Base-by-base conservation (phyloP, 78 protist genomes). In the Dictyostelium brefeldianum region DNA sequence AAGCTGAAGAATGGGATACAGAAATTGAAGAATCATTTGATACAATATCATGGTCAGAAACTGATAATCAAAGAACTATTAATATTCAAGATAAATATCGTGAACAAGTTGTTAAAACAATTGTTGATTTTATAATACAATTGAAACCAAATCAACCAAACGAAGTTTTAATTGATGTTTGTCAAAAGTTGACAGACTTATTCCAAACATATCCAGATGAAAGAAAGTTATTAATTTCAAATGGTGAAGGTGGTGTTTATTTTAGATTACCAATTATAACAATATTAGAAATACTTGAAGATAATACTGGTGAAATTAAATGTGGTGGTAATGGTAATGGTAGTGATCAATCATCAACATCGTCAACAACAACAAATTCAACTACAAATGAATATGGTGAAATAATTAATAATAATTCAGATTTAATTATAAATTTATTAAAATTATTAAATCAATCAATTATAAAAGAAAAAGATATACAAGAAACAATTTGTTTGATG, bases 191-290 rank as follows among this genome's bases (percentile, higher is more conserved):
- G 25, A 64, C 73, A 1, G 93, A 87, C 11, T 53, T 87, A 10
- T 78, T 87, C 17, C 62, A 47, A 41, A 41, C 57, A 0, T 87
- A 75, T 70, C 93, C 93, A 9, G 84, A 74, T 5, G 93, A 87
- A 29, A 15, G 84, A 7, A 54, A 46, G 47, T n/a, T 87, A 59
- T 51, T 87, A 22, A 77, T 87, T 7, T 77, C 62, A 47, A 87
- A 87, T 65, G 93, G 93, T 51, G 93, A 87, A n/a, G 77, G 70
- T 65, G 93, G 93, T 64, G 78, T 87, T 10, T 87, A 87, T 47
- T 77, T 70, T 20, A 46, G 93, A 36, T 18, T 87, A 51, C 93
- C 93, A 18, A 59, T 87, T 17, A 87, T 87, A 46, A 77, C 78
- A 2, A 20, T 87, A 1, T 50, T 87, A 7, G 93, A 87, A 36